A percentile compares a stretch with the other conserved stretches of the same genome.
phyloP scores from a whole-genome alignment of 2,329 filamentous ascomycete species.

The Fonsecaea pedrosoi region DNA sequence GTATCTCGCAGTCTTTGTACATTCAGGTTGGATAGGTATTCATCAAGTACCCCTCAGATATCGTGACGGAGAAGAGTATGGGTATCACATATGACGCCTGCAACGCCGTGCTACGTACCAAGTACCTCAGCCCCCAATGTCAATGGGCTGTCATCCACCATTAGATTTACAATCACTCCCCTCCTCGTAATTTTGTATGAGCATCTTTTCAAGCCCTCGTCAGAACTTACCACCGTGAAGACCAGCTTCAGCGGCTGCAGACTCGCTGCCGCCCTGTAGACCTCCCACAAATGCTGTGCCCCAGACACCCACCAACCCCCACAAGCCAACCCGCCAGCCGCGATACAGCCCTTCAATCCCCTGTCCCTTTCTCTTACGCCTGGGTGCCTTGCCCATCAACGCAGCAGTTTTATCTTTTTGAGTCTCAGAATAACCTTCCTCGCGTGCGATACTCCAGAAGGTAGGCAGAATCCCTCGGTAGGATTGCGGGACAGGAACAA shows the following conservation, averaged over 20 bases:
- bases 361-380: constrained; percentile 59
- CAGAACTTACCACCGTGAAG: constrained; percentile 40
- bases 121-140: background rate
- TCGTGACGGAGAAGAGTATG: constrained; percentile 29
- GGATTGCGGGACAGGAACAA: constrained; percentile 75
- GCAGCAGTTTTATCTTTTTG: constrained; percentile 52
- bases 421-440: constrained; percentile 70
- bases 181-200: background rate
- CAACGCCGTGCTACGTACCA: constrained; percentile 26
- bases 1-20: background rate
- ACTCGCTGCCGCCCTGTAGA: constrained; percentile 35
- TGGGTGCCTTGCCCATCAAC: constrained; percentile 48
- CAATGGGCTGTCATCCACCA: background rate
- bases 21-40: background rate
- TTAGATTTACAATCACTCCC: constrained; percentile 4
- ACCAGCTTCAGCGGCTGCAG: constrained; percentile 26
- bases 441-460: constrained; percentile 82
- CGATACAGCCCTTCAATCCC: constrained; percentile 63
- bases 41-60: background rate
- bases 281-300: constrained; percentile 55
- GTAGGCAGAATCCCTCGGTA: constrained; percentile 91
- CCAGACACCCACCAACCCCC: constrained; percentile 63
- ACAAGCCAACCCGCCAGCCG: constrained; percentile 64
- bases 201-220: background rate
- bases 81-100: constrained; percentile 28